phyloP scores from a whole-genome alignment of 805 yeast genomes.

The Candida insectalens region DNA sequence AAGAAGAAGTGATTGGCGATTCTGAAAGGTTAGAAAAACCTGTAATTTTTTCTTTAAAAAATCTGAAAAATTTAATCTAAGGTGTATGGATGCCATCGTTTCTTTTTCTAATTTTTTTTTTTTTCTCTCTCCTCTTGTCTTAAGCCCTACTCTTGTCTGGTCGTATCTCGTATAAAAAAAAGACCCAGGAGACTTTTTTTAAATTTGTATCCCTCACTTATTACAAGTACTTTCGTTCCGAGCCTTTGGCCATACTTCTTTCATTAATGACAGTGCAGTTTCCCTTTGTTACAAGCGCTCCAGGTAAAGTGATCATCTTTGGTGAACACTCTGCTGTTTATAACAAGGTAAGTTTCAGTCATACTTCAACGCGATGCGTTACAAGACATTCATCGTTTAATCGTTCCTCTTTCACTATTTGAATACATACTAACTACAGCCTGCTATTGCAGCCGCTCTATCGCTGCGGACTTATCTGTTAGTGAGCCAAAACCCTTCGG shows the following conservation, averaged over 20 bases:
- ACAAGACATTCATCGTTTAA: not conserved
- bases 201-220: too few species aligned
- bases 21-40: too few species aligned
- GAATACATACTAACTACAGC: constrained; percentile 27
- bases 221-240: not conserved
- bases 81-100: too few species aligned
- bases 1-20: too few species aligned
- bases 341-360: constrained; percentile 38
- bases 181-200: too few species aligned
- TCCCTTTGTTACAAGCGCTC: constrained; percentile 81
- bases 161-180: too few species aligned
- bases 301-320: constrained; percentile 91
- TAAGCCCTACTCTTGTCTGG: not conserved
- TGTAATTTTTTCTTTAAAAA: too few species aligned
- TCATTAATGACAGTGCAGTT: constrained; percentile 10
- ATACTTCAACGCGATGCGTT: not conserved
- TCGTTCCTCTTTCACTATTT: not conserved
- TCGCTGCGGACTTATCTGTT: constrained; percentile 75
- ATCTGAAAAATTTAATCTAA: too few species aligned
- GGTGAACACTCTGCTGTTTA: constrained; percentile 97
- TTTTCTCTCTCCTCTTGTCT: not conserved
- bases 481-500: constrained; percentile 36
- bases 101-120: not conserved
- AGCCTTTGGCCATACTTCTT: not conserved
- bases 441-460: constrained; percentile 94